Percentiles rank a stretch among this genome's conserved stretches.
Evolutionary conservation across 1,284 basidiomycete species (phyloP).

Genomic region (Termitomyces sp.): DNA sequence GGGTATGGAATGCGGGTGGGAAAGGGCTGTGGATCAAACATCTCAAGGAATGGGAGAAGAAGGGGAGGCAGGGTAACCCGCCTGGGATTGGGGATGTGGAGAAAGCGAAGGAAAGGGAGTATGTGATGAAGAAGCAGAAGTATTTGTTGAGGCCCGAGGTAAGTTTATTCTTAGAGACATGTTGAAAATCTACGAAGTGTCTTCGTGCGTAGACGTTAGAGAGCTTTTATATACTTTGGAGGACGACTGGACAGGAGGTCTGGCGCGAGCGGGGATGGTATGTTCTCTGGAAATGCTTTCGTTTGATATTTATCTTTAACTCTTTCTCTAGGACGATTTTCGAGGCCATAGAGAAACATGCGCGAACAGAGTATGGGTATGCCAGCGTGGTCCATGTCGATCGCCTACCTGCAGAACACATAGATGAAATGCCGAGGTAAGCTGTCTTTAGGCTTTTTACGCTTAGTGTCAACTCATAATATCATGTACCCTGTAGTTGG

Average conservation of each 20-base stretch:
- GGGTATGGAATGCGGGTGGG: constrained; percentile 43
- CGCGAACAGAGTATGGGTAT: constrained; percentile 55
- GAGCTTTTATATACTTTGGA: constrained; percentile 67
- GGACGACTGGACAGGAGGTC: constrained; percentile 57
- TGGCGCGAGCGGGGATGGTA: constrained; percentile 75
- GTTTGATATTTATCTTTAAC: background rate
- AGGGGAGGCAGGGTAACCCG: constrained; percentile 30
- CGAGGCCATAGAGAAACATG: constrained; percentile 53
- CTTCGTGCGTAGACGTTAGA: constrained; percentile 51
- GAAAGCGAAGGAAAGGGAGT: constrained; percentile 40
- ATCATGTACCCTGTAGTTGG: constrained; percentile 40
- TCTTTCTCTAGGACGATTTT: constrained; percentile 8
- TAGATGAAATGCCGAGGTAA: constrained; percentile 69
- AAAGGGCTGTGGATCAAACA: constrained; percentile 28
- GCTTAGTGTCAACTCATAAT: background rate
- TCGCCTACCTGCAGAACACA: constrained; percentile 24
- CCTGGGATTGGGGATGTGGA: constrained; percentile 23
- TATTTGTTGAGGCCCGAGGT: constrained; percentile 69
- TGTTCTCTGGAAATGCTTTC: constrained; percentile 44
- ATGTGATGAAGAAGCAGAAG: constrained; percentile 1
- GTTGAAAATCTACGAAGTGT: background rate
- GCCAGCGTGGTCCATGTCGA: constrained; percentile 52
- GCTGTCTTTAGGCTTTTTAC: background rate
- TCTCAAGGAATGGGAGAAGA: constrained; percentile 46
- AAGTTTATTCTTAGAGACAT: background rate